Conservation (phyloP, 2,329 filamentous ascomycete species). For the Hansfordia pulvinata region DNA sequence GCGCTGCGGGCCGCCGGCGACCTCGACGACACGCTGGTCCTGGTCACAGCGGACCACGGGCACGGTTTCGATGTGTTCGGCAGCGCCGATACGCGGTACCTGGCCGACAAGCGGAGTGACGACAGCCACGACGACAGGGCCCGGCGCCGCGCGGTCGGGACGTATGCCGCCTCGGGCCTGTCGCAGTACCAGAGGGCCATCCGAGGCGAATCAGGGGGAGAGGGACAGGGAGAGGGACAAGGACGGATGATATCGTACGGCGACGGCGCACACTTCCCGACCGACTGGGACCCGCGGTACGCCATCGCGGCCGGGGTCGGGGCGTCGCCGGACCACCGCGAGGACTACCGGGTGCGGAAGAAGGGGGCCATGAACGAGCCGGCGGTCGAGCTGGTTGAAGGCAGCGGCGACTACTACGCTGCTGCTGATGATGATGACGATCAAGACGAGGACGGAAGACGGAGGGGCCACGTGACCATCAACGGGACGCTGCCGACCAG, state of each 20-base stretch:
- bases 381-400: slow-evolving; percentile 36
- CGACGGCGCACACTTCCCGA: slow-evolving; percentile 64
- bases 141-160: slow-evolving; percentile 64
- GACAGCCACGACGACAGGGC: too few relatives aligned
- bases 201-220: too few relatives aligned
- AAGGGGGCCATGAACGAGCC: too few relatives aligned
- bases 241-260: slow-evolving; percentile 61
- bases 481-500: slow-evolving; percentile 60
- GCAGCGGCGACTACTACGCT: slow-evolving; percentile 49
- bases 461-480: slow-evolving; percentile 54
- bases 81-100: slow-evolving; percentile 66
- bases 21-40: slow-evolving; percentile 62
- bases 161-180: slow-evolving; percentile 59
- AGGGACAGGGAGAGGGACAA: too few relatives aligned
- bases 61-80: slow-evolving; percentile 84
- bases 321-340: slow-evolving; percentile 61
- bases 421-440: slow-evolving; percentile 52
- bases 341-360: slow-evolving; percentile 58
- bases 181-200: slow-evolving; percentile 57
- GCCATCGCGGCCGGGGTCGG: slow-evolving; percentile 61
- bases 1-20: slow-evolving; percentile 53
- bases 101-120: slow-evolving; percentile 46
- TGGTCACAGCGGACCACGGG: slow-evolving; percentile 80
- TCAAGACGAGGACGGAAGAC: too few relatives aligned
- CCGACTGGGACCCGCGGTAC: slow-evolving; percentile 77